Evolutionary conservation across 352 stramenopile species (phyloP), one percentile per base, ranked within the genome.

Genomic region (Globisporangium cederbergense): DNA sequence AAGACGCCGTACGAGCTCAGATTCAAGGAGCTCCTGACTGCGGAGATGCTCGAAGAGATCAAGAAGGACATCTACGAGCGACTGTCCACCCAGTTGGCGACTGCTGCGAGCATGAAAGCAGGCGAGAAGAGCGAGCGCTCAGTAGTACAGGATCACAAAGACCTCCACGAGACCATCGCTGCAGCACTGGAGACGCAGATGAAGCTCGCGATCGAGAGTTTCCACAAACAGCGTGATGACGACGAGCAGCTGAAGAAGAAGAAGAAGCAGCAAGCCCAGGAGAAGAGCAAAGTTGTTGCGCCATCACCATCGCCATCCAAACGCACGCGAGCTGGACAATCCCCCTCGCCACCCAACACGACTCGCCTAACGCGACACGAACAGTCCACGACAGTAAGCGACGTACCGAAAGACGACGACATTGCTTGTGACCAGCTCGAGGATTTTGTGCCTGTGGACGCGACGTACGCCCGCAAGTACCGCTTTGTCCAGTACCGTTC

Each of bases 41-140:
- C 69, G 0, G 68, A 82, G 30, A 73, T 88, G 55, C 58, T 91
- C 0, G 77, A 88, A 20, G 63, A 77, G 14, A 82, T 91, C 50
- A 89, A 88, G 67, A 72, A 79, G 11, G 79, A 89, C 13, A 81
- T 89, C 42, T 85, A 77, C 54, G 71, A 78, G 9, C 81, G 83
- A 25, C 59, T 91, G 2, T 81, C 75, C 13, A 66, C 62, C 10
- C 76, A 88, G 54, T 56, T 87, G 10, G 62, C 62, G 3, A 51
- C 54, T 18, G 59, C 62, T n/a, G 47, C 58, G 6, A 51, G 18
- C 40, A 14, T 32, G 8, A 34, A 43, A 7, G 36, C 30, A 8
- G 14, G 42, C 25, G 20, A 40, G 20, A 36, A 52, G 54, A 28
- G 58, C 11, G 65, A 71, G 5, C 30, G 22, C 0, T 66, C 50